Conservation (phyloP, 495 filamentous ascomycete genomes). For the Aspergillus hancockii region DNA sequence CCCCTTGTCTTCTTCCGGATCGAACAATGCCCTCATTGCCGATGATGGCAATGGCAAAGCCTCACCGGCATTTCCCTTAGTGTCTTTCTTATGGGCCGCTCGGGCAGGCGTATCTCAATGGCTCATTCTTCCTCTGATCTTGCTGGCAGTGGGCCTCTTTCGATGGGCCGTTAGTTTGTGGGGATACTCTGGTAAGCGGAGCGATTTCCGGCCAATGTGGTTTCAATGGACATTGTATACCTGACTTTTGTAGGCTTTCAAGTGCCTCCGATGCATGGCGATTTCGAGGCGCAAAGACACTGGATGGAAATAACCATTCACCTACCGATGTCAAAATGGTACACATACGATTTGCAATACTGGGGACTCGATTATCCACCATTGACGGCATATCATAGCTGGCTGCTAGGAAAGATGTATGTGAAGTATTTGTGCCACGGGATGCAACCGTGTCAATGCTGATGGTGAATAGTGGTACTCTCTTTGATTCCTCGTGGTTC, state of each 20-base stretch:
- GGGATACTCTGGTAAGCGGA: constrained; percentile 81
- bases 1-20: constrained; percentile 44
- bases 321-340: constrained; percentile 91
- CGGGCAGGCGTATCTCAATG: constrained; percentile 85
- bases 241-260: constrained; percentile 61
- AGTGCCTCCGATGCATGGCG: constrained; percentile 88
- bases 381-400: constrained; percentile 96
- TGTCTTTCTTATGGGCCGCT: constrained; percentile 88
- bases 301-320: constrained; percentile 97
- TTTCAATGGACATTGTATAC: not conserved
- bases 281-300: constrained; percentile 96
- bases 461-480: constrained; percentile 55
- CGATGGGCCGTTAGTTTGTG: constrained; percentile 90
- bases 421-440: constrained; percentile 3
- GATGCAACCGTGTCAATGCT: constrained; percentile 8
- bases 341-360: constrained; percentile 93
- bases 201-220: not conserved
- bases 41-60: constrained; percentile 41
- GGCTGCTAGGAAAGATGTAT: constrained; percentile 84
- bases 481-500: constrained; percentile 85
- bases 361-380: constrained; percentile 98
- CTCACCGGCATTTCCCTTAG: constrained; percentile 76
- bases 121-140: constrained; percentile 80
- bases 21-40: constrained; percentile 52
- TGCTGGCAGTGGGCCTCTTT: constrained; percentile 91